Evolutionary conservation across 2,329 filamentous ascomycete genomes (phyloP), one percentile per base, ranked within the genome.

Genomic region (Proliferodiscus dingleyae): DNA sequence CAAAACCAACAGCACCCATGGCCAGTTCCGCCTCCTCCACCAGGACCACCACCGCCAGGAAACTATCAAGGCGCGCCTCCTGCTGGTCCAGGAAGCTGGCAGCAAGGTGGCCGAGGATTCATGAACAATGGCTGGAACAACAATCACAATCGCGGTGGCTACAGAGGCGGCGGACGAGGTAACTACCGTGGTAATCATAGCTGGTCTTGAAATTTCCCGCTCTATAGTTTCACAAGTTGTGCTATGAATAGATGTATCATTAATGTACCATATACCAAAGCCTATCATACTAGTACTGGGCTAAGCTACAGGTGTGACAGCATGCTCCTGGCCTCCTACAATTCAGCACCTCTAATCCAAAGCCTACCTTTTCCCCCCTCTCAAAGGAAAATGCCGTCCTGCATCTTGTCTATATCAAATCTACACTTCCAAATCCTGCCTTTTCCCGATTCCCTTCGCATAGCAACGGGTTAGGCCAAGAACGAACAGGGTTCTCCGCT

Each of bases 21-120:
- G 15, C 54, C 54, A 13, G 48, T 55, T 7, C 53, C 57, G n/a
- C 58, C 56, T 32, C 59, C 52, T 21, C 56, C 53, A 16, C 32
- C 16, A 34, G 32, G 32, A 8, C 32, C 32, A 10, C 32, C n/a
- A 34, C 32, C n/a, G 2, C 52, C 56, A 40, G 56, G 53, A 29
- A 52, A 49, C 30, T 52, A 46, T 21, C 29, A 13, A 2, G 29
- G 29, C 16, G 29, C 29, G 16, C 29, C 13, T 7, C 16, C 29
- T 13, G 29, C 13, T 13, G 53, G 51, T 30, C n/a, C n/a, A n/a
- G n/a, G 24, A 26, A 52, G 52, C 13, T 62, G 59, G 59, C 58
- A 60, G 34, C 50, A 48, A 28, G 41, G 41, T 38, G 49, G 57
- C 18, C 50, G 56, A 51, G 55, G 54, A 21, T 55, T 55, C 32